A percentile compares a stretch with the other conserved stretches of the same genome.
These are phyloP conservation scores for Blastobotrys persicus DNA, from an alignment of 1,139 yeast genomes.

Conservation along the genomic window DNA sequence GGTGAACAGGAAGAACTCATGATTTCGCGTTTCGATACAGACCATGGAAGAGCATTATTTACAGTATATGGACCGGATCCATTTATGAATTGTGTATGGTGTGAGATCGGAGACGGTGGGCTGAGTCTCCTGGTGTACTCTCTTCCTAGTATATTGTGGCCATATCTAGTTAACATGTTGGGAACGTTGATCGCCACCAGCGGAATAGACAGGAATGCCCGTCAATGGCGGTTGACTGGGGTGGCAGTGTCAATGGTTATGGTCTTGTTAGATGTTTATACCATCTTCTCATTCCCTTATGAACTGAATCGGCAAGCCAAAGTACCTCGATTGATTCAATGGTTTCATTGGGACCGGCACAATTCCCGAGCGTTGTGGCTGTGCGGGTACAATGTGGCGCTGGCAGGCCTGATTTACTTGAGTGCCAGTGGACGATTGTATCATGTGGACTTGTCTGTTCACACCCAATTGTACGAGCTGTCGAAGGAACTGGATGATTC, in stretches of 20 bases:
- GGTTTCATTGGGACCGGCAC: slow-evolving; percentile 25
- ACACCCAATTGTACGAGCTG: slow-evolving; percentile 9
- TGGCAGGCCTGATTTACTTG: slow-evolving; percentile 22
- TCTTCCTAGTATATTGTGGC: slow-evolving; percentile 24
- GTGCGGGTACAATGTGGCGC: slow-evolving; percentile 17
- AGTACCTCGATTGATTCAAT: slow-evolving; percentile 19
- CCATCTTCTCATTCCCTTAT: slow-evolving; percentile 14
- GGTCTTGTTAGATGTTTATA: slow-evolving; percentile 17
- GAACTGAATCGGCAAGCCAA: slow-evolving; percentile 15
- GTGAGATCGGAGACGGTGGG: slow-evolving; percentile 21
- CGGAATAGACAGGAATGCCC: slow-evolving; percentile 13
- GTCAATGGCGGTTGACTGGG: slow-evolving; percentile 23
- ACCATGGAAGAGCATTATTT: slow-evolving; percentile 26
- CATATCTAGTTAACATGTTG: slow-evolving; percentile 25
- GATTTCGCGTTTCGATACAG: slow-evolving; percentile 22
- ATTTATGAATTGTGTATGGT: slow-evolving; percentile 29
- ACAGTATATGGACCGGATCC: slow-evolving; percentile 29
- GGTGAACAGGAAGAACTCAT: slow-evolving; percentile 20
- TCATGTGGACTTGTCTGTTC: slow-evolving; percentile 19
- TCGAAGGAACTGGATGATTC: slow-evolving; percentile 11
- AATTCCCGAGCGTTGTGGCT: slow-evolving; percentile 20
- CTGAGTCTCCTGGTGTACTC: slow-evolving; percentile 23
- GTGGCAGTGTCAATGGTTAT: slow-evolving; percentile 12
- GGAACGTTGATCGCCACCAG: slow-evolving; percentile 25
- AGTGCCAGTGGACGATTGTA: slow-evolving; percentile 27